Base-by-base conservation (phyloP, 2,329 filamentous ascomycete species). In the Aspergillaceae sp. region DNA sequence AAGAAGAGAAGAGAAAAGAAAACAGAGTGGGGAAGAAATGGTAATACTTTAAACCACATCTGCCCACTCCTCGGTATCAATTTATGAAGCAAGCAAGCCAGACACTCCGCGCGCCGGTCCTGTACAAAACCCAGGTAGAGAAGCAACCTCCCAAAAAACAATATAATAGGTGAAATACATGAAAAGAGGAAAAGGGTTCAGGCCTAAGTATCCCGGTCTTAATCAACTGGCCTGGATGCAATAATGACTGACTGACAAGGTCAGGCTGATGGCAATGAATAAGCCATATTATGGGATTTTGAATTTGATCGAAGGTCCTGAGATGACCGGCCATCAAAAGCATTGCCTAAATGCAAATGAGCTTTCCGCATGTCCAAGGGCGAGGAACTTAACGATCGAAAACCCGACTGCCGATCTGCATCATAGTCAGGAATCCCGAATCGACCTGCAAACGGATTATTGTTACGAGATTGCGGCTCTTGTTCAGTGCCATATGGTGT, bases 401-500 rank as follows among this genome's bases (percentile, higher is more conserved):
- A 64, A 34, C 61, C 64, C 9, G 63, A 62, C 46, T 61, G 62
- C 35, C 55, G 57, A 34, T 65, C 64, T 9, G 46, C 48, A 38
- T 67, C 65, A 33, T 66, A 61, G 30, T 68, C 65, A 9, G 57
- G 55, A 44, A 62, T 57, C 19, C 50, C 55, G 19, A 19, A 19
- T 19, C 19, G 19, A 19, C 19, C 19, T 19, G 19, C 19, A 44
- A 59, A 61, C 7, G 53, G 49, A n/a, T 56, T 57, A 38, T 56
- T 50, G 41, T 44, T 41, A 26, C 54, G 51, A 10, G 51, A 52
- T 29, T 55, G 55, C 38, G 53, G 52, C 27, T 65, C 59, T 36
- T 64, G 65, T 38, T 70, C 66, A n/a, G 53, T 56, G 36, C 66
- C 66, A 37, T 68, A 66, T 4, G 69, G 69, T 3, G 69, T 72